Conservation (phyloP, 331 rosid species). For the Spiraea crenata region DNA sequence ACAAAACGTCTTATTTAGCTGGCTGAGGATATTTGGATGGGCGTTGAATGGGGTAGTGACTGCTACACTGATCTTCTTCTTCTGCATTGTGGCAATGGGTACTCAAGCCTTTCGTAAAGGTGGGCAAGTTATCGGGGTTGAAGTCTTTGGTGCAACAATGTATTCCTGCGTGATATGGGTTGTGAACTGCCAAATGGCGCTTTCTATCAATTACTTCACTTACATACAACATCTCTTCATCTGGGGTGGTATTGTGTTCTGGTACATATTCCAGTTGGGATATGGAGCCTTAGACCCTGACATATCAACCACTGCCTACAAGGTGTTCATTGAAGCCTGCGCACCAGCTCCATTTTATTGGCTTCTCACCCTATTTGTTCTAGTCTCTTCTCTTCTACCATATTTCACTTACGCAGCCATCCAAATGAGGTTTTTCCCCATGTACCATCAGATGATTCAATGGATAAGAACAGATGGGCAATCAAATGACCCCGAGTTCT, state of each 20-base stretch:
- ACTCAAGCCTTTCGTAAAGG: slow-evolving; percentile 80
- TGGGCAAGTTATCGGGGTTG: slow-evolving; percentile 61
- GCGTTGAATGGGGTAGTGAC: slow-evolving; percentile 50
- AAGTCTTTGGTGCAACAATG: slow-evolving; percentile 72
- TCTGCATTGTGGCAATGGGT: slow-evolving; percentile 53
- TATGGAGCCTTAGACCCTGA: slow-evolving; percentile 77
- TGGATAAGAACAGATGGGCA: slow-evolving; percentile 84
- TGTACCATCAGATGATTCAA: slow-evolving; percentile 88
- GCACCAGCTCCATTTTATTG: slow-evolving; percentile 85
- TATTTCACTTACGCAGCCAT: slow-evolving; percentile 58
- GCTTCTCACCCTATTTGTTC: slow-evolving; percentile 61
- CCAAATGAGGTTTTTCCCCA: slow-evolving; percentile 86
- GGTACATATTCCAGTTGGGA: slow-evolving; percentile 80
- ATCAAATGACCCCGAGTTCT: slow-evolving; percentile 68
- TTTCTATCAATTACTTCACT: slow-evolving; percentile 84
- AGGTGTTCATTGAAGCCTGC: slow-evolving; percentile 80
- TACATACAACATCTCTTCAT: slow-evolving; percentile 84
- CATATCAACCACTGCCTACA: slow-evolving; percentile 73
- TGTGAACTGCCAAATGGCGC: slow-evolving; percentile 91
- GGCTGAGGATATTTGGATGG: slow-evolving; percentile 81
- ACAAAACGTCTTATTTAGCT: slow-evolving; percentile 78
- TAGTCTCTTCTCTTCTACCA: slow-evolving; percentile 61
- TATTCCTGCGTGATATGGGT: slow-evolving; percentile 90
- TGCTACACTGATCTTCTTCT: slow-evolving; percentile 70
- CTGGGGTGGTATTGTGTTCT: slow-evolving; percentile 76